A percentile compares a stretch with the other conserved stretches of the same genome.
These are phyloP conservation scores for Infundibulicybe gibba DNA, from an alignment of 768 basidiomycete genomes.

Conservation along the genomic window DNA sequence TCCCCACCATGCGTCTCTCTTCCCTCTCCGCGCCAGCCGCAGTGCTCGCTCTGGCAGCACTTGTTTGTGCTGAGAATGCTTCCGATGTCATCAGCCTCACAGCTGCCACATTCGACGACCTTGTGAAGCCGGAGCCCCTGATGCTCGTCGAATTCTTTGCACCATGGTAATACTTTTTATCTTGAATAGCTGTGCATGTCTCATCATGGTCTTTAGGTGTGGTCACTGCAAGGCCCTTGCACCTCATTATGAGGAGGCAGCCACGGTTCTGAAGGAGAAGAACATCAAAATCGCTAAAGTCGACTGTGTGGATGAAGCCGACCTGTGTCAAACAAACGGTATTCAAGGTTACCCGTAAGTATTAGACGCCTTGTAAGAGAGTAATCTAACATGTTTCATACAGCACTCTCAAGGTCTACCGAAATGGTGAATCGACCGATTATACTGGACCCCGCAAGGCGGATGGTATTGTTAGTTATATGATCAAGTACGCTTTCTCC, in stretches of 20 bases:
- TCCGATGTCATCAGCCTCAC: slow-evolving; percentile 86
- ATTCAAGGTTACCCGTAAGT: slow-evolving; percentile 94
- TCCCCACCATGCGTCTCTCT: slow-evolving; percentile 61
- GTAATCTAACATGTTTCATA: background rate
- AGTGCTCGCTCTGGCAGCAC: slow-evolving; percentile 46
- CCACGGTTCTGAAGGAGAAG: slow-evolving; percentile 87
- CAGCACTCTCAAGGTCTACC: slow-evolving; percentile 91
- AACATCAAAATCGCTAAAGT: slow-evolving; percentile 93
- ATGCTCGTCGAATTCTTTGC: slow-evolving; percentile 96
- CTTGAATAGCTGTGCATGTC: background rate
- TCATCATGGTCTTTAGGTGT: slow-evolving; percentile 52
- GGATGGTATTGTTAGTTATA: slow-evolving; percentile 94
- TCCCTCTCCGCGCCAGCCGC: slow-evolving; percentile 50
- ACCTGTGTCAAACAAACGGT: slow-evolving; percentile 85
- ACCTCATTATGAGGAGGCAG: slow-evolving; percentile 92
- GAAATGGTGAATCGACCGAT: slow-evolving; percentile 73
- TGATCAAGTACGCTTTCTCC: slow-evolving; percentile 74
- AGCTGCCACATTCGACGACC: slow-evolving; percentile 60
- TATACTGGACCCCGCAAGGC: slow-evolving; percentile 90
- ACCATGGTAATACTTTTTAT: slow-evolving; percentile 52
- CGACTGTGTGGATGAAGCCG: slow-evolving; percentile 92
- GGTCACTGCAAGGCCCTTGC: slow-evolving; percentile 96
- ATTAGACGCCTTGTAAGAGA: background rate
- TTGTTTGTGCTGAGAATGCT: slow-evolving; percentile 52
- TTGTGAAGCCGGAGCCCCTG: slow-evolving; percentile 63